Base-by-base conservation (phyloP, 257 asterid species). In the Nicotiana tabacum region DNA sequence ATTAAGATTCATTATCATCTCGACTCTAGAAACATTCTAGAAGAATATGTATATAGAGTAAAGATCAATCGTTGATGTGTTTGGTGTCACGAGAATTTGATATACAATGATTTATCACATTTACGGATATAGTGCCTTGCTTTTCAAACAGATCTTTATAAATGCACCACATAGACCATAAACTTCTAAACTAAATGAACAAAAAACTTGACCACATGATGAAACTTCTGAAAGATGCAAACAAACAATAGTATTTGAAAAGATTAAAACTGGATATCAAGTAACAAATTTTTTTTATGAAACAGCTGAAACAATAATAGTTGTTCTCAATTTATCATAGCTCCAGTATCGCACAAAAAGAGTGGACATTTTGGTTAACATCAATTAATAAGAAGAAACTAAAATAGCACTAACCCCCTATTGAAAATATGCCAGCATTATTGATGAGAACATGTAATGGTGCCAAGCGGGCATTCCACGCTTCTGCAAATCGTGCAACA, bases 401-500 rank as follows among this genome's bases (percentile, higher is more conserved):
- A 76, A 27, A 6, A 51, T 60, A 12, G 1, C 55, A 82, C 89
- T 85, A 69, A 91, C 95, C 98, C 85, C 99, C 97, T 77, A 96
- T 93, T 10, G 98, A 88, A 89, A 93, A 94, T 86, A 96, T 93
- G 86, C 98, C 99, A 24, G 99, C 98, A 88, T 96, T 94, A 72
- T 96, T 96, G 83, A 96, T 91, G 83, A 96, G 95, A 46, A 91
- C 97, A 64, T 94, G 97, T 72, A 96, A 82, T 79, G 93, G 94
- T 43, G 88, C 92, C 67, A 88, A 84, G 17, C 97, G 96, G 76
- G 97, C 89, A 92, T 93, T 93, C 95, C 94, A 96, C 67, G 94
- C 91, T 82, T 93, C 94, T 37, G 98, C 93, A 77, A 96, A 96
- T 85, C 91, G 89, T 86, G 82, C 98, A 65, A 96, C 97, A 74